These are phyloP conservation scores for Baudoinia panamericana DNA, from an alignment of 495 filamentous ascomycete species.

Conservation along the genomic window DNA sequence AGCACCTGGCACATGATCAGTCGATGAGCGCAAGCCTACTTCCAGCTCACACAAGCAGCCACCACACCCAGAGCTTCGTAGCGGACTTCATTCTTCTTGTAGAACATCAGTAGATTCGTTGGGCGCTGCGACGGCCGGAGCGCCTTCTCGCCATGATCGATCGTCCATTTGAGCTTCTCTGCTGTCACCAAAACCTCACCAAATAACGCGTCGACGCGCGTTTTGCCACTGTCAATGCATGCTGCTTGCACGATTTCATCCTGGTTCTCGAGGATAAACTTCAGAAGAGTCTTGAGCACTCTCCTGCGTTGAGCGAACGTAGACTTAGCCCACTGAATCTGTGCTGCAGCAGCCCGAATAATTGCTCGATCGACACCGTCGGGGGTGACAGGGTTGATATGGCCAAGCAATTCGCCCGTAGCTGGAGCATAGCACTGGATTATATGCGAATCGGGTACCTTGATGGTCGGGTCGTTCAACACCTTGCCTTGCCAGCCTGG, in stretches of 20 bases:
- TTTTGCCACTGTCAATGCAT: conserved; percentile 95
- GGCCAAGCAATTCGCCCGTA: conserved; percentile 69
- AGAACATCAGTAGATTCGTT: conserved; percentile 80
- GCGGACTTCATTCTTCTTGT: conserved; percentile 81
- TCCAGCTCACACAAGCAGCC: conserved; percentile 89
- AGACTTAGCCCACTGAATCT: conserved; percentile 67
- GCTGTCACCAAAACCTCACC: conserved; percentile 88
- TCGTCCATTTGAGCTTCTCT: conserved; percentile 91
- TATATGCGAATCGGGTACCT: conserved; percentile 40
- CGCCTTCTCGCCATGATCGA: conserved; percentile 78
- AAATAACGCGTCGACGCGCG: conserved; percentile 80
- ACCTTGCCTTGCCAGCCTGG: conserved; percentile 44
- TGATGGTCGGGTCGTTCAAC: conserved; percentile 44
- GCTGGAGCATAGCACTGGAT: conserved; percentile 87
- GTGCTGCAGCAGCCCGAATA: conserved; percentile 57
- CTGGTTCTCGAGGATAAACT: conserved; percentile 71
- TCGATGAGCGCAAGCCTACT: conserved; percentile 58
- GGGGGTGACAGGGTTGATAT: conserved; percentile 62
- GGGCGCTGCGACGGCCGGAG: conserved; percentile 58
- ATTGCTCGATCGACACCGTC: conserved; percentile 73
- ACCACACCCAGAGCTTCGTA: conserved; percentile 94
- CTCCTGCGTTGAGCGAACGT: conserved; percentile 63
- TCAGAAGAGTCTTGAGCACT: conserved; percentile 70
- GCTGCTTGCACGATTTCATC: conserved; percentile 73
- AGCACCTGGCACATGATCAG: too few relatives aligned